phyloP scores from a whole-genome alignment of 768 basidiomycete species.

The Rhodotorula diobovata region DNA sequence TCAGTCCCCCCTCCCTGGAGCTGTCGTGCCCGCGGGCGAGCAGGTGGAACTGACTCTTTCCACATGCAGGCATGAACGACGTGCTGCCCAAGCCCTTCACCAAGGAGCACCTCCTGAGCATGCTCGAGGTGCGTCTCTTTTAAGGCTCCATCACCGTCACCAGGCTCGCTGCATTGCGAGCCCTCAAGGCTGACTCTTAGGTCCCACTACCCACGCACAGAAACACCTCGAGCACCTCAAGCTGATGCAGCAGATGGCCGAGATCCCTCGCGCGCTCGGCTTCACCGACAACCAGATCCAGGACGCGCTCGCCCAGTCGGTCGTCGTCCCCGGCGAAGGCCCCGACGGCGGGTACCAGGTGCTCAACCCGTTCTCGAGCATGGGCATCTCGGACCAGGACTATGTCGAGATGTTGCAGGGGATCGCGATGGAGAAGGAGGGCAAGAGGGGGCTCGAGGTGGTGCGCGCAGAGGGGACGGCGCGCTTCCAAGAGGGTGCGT shows the following conservation, averaged over 20 bases:
- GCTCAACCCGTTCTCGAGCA: conserved; percentile 74
- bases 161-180: neutral
- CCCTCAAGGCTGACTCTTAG: conserved; percentile 1
- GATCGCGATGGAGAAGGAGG: conserved; percentile 54
- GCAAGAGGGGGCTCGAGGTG: conserved; percentile 43
- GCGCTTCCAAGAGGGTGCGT: conserved; percentile 51
- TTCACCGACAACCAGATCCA: conserved; percentile 53
- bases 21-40: neutral
- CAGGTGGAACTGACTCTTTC: too few species aligned
- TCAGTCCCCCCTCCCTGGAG: conserved; percentile 37
- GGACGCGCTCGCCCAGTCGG: conserved; percentile 43
- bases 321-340: conserved; percentile 2
- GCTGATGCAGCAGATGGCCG: conserved; percentile 71
- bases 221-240: conserved; percentile 79
- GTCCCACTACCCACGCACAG: conserved; percentile 46
- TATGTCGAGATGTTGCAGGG: conserved; percentile 73
- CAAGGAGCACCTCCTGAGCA: conserved; percentile 80
- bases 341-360: conserved; percentile 15
- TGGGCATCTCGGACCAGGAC: conserved; percentile 85
- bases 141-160: neutral
- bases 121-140: conserved; percentile 69
- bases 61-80: conserved; percentile 77
- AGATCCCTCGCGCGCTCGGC: conserved; percentile 62
- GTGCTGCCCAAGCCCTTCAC: conserved; percentile 95
- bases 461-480: conserved; percentile 47